A percentile compares a stretch with the other conserved stretches of the same genome.
These are phyloP conservation scores for Suhomyces pyralidae DNA, from an alignment of 805 yeast genomes.

Conservation along the genomic window DNA sequence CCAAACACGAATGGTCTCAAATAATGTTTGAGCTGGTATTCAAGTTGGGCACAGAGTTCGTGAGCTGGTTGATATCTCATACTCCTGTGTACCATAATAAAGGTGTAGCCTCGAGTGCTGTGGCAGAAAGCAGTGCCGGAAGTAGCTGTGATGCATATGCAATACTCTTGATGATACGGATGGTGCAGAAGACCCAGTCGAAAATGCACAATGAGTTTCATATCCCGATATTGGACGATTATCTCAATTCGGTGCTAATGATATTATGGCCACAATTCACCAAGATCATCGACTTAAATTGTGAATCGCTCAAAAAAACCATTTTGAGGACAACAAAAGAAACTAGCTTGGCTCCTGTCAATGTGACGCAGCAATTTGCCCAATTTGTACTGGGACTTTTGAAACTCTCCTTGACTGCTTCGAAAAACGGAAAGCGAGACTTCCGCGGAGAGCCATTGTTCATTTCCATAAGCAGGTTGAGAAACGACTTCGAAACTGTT, in stretches of 20 bases:
- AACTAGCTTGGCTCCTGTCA: conserved; percentile 42
- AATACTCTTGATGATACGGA: conserved; percentile 66
- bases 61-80: conserved; percentile 46
- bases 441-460: conserved; percentile 66
- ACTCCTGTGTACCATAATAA: conserved; percentile 17
- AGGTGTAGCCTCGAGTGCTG: conserved; percentile 1
- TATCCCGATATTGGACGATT: conserved; percentile 69
- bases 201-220: conserved; percentile 62
- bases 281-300: conserved; percentile 68
- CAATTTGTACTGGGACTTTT: conserved; percentile 68
- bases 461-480: conserved; percentile 62
- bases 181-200: conserved; percentile 61
- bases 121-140: conserved; percentile 17
- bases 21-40: conserved; percentile 37
- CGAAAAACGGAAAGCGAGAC: conserved; percentile 13
- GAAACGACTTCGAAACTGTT: conserved; percentile 77
- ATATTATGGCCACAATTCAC: conserved; percentile 87
- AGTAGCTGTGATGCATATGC: conserved; percentile 74
- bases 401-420: conserved; percentile 40
- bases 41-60: conserved; percentile 45
- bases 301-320: conserved; percentile 63
- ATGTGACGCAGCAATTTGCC: conserved; percentile 77
- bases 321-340: conserved; percentile 28
- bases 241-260: conserved; percentile 61
- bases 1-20: conserved; percentile 30